Percentiles rank a stretch among this genome's conserved stretches.
Evolutionary conservation across 202 grass and related monocot species (phyloP).

Genomic region (Setaria viridis): DNA sequence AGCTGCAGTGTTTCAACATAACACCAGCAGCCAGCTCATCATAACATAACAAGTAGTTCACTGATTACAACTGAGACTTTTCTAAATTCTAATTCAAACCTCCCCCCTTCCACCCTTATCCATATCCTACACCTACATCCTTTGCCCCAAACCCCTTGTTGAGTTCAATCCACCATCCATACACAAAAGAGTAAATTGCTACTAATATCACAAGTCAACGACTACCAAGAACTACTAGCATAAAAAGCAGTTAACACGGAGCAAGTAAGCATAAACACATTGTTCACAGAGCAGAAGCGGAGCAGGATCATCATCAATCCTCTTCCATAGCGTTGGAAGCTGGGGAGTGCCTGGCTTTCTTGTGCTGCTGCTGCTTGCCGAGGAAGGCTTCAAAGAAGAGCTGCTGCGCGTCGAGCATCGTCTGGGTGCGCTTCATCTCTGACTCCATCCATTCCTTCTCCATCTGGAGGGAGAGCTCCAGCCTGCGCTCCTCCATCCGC

Average conservation of each 20-base stretch:
- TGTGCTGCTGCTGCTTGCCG: constrained; percentile 57
- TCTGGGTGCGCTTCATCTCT: constrained; percentile 93
- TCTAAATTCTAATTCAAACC: constrained; percentile 46
- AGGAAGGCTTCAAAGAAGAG: constrained; percentile 81
- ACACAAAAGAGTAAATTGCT: constrained; percentile 16
- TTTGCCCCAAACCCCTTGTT: constrained; percentile 10
- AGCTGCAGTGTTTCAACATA: constrained; percentile 27
- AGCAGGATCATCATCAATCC: constrained; percentile 39
- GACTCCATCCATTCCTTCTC: constrained; percentile 93
- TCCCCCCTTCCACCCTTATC: constrained; percentile 1
- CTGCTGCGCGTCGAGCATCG: constrained; percentile 87
- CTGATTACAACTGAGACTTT: constrained; percentile 52
- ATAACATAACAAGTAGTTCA: constrained; percentile 40
- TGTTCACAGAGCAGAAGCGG: background rate
- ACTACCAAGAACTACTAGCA: constrained; percentile 18
- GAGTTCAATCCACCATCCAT: constrained; percentile 34
- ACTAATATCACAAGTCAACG: constrained; percentile 41
- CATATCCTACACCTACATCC: constrained; percentile 61
- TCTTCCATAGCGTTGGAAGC: constrained; percentile 41
- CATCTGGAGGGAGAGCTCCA: constrained; percentile 90
- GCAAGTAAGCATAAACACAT: constrained; percentile 33
- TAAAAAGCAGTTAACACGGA: constrained; percentile 45
- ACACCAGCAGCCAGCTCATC: constrained; percentile 38
- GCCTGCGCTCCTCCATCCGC: constrained; percentile 91
- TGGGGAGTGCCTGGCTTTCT: constrained; percentile 48